A percentile compares a stretch with the other conserved stretches of the same genome.
phyloP scores from a whole-genome alignment of 2,329 filamentous ascomycete genomes.

The Periconia sp. region DNA sequence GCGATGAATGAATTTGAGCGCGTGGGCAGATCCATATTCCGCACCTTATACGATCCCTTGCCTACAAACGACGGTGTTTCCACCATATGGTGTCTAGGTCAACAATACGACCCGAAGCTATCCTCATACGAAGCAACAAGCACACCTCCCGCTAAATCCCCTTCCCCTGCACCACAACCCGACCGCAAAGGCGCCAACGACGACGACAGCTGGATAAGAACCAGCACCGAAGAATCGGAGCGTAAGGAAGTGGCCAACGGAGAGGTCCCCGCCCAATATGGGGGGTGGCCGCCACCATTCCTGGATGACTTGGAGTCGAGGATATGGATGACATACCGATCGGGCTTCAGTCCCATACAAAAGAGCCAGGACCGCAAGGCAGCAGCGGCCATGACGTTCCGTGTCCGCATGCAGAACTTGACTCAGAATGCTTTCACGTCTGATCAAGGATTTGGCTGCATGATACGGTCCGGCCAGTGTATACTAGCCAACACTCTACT shows the following conservation, averaged over 20 bases:
- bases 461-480: slow-evolving; percentile 96
- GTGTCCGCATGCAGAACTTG: slow-evolving; percentile 82
- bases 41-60: slow-evolving; percentile 90
- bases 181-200: slow-evolving; percentile 27
- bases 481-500: slow-evolving; percentile 83
- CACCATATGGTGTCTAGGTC: slow-evolving; percentile 82
- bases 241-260: slow-evolving; percentile 58
- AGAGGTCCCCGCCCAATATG: slow-evolving; percentile 41
- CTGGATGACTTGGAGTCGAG: slow-evolving; percentile 90
- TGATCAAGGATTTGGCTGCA: slow-evolving; percentile 97
- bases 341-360: slow-evolving; percentile 79
- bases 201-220: slow-evolving; percentile 62
- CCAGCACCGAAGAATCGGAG: slow-evolving; percentile 67
- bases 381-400: slow-evolving; percentile 71
- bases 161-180: slow-evolving; percentile 24
- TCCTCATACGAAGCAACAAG: slow-evolving; percentile 11
- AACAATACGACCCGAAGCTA: slow-evolving; percentile 52
- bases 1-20: slow-evolving; percentile 72
- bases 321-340: slow-evolving; percentile 96
- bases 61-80: slow-evolving; percentile 74
- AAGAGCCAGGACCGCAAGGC: slow-evolving; percentile 76
- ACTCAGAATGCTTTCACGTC: slow-evolving; percentile 84
- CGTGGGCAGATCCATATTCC: slow-evolving; percentile 75
- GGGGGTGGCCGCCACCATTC: slow-evolving; percentile 81
- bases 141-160: slow-evolving; percentile 13